Percentiles rank a stretch among this genome's conserved stretches.
These are phyloP conservation scores for Lolium multiflorum DNA, from an alignment of 176 grass and related monocot species.

Conservation along the genomic window DNA sequence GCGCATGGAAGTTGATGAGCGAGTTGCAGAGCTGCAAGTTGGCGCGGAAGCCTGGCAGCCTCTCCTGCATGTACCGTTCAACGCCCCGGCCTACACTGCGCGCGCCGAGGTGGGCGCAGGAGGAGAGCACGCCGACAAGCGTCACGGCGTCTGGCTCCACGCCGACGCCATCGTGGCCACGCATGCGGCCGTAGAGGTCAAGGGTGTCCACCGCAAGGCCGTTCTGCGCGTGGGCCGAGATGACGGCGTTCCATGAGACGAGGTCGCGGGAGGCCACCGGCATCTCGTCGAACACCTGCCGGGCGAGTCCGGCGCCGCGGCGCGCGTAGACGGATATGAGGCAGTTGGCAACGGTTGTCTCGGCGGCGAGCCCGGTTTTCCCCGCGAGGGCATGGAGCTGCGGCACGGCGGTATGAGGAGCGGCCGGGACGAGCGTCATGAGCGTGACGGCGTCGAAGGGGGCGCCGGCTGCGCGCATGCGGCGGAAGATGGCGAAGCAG, in stretches of 20 bases:
- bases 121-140: conserved; percentile 65
- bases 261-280: conserved; percentile 46
- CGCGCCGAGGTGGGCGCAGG: conserved; percentile 64
- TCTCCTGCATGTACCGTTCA: conserved; percentile 43
- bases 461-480: conserved; percentile 42
- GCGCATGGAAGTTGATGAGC: conserved; percentile 68
- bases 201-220: conserved; percentile 56
- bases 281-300: conserved; percentile 55
- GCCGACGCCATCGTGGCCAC: conserved; percentile 2
- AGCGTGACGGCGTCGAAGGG: conserved; percentile 66
- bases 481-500: conserved; percentile 56
- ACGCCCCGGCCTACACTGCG: conserved; percentile 44
- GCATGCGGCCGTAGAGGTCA: conserved; percentile 59
- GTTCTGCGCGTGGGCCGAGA: conserved; percentile 69
- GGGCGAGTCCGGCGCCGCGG: conserved; percentile 40
- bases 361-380: conserved; percentile 1
- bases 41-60: conserved; percentile 25
- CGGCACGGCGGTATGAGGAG: conserved; percentile 43
- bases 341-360: conserved; percentile 60
- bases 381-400: conserved; percentile 56
- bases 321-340: conserved; percentile 54
- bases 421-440: conserved; percentile 53
- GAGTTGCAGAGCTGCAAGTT: conserved; percentile 70
- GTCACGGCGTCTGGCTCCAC: conserved; percentile 66
- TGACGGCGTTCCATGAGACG: conserved; percentile 71